These are phyloP conservation scores for Remersonia thermophila DNA, from an alignment of 2,329 filamentous ascomycete species.

Conservation along the genomic window DNA sequence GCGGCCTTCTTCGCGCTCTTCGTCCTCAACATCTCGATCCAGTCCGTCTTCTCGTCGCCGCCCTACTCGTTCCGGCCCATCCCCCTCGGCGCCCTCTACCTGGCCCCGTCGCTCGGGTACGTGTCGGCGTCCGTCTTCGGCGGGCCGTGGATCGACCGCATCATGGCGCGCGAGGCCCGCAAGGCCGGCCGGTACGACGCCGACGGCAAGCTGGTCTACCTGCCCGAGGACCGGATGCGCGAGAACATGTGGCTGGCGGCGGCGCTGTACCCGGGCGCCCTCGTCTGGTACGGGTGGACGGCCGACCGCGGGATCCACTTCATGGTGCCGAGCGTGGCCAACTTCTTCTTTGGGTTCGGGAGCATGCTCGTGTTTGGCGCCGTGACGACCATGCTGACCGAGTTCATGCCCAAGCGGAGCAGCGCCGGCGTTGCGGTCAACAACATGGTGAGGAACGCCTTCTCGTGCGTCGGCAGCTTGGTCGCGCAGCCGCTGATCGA, in stretches of 20 bases:
- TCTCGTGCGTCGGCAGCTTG: conserved; percentile 58
- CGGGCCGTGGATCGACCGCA: conserved; percentile 65
- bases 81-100: conserved; percentile 62
- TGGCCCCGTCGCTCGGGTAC: conserved; percentile 66
- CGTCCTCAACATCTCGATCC: conserved; percentile 64
- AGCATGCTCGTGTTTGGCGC: conserved; percentile 69
- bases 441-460: conserved; percentile 70
- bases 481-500: conserved; percentile 59
- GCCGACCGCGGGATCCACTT: conserved; percentile 52
- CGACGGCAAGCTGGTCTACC: conserved; percentile 51
- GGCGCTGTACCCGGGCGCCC: conserved; percentile 53
- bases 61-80: conserved; percentile 60
- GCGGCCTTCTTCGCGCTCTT: conserved; percentile 67
- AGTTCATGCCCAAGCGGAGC: conserved; percentile 63
- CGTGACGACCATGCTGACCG: conserved; percentile 71
- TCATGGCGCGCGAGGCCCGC: conserved; percentile 67
- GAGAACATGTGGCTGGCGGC: conserved; percentile 72
- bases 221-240: conserved; percentile 70
- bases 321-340: conserved; percentile 49
- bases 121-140: conserved; percentile 55
- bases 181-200: conserved; percentile 57
- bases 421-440: conserved; percentile 67
- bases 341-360: conserved; percentile 63
- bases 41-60: conserved; percentile 50
- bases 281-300: conserved; percentile 71